Percentiles rank a stretch among this genome's conserved stretches.
Evolutionary conservation across 768 basidiomycete species (phyloP).

Genomic region (Galerina marginata): DNA sequence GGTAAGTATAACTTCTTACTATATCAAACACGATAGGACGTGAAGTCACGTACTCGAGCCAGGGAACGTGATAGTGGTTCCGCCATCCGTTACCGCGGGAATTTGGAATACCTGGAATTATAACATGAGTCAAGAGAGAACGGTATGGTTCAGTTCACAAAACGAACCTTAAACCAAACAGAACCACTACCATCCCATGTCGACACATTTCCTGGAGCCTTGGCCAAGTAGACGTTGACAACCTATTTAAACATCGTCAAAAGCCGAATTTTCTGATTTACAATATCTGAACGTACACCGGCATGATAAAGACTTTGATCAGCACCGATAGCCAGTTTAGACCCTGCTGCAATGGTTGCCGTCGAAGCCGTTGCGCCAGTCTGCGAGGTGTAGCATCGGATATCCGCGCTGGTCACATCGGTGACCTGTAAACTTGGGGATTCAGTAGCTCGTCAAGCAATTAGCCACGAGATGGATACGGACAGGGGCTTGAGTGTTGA

Average conservation of each 20-base stretch:
- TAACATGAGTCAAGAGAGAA: not conserved
- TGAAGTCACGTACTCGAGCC: conserved; percentile 34
- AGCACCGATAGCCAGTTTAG: conserved; percentile 25
- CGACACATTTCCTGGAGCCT: conserved; percentile 27
- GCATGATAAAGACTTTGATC: conserved; percentile 21
- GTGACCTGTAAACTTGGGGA: conserved; percentile 36
- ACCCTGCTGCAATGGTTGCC: conserved; percentile 35
- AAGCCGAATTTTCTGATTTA: not conserved
- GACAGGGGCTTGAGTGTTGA: conserved; percentile 43
- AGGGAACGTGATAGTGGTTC: conserved; percentile 50
- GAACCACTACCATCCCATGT: conserved; percentile 47
- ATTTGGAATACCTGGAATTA: conserved; percentile 35
- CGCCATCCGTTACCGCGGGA: conserved; percentile 50
- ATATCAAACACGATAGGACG: conserved; percentile 1
- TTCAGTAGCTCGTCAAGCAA: not conserved
- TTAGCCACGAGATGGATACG: not conserved
- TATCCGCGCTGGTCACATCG: conserved; percentile 51
- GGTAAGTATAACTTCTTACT: not conserved
- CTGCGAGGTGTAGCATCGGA: conserved; percentile 52
- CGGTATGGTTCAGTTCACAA: not conserved
- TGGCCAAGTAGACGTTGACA: conserved; percentile 29
- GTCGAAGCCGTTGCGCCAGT: conserved; percentile 47
- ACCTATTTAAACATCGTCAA: conserved; percentile 4
- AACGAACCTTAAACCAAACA: conserved; percentile 53
- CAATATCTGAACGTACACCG: conserved; percentile 17